Evolutionary conservation across 2,329 filamentous ascomycete genomes (phyloP).

Genomic region (Chaetomium olivaceum): DNA sequence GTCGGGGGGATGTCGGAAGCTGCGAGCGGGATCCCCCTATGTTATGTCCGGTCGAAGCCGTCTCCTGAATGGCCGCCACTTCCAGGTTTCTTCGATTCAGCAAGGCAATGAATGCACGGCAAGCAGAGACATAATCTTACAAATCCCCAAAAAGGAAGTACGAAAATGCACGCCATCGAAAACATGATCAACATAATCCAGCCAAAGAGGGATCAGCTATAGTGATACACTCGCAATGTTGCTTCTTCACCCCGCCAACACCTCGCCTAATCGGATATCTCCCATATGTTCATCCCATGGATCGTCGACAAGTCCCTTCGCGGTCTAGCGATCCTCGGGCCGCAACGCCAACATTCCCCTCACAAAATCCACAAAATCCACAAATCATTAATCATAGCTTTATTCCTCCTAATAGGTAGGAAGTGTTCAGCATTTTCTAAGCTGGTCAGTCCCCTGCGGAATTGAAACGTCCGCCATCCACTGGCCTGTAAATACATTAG

Average conservation of each 20-base stretch:
- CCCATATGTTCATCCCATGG: slow-evolving; percentile 18
- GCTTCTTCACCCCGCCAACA: background rate
- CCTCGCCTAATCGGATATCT: background rate
- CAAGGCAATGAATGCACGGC: background rate
- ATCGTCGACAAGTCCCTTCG: slow-evolving; percentile 17
- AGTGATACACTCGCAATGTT: background rate
- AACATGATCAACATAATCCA: background rate
- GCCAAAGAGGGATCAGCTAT: background rate
- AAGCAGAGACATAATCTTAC: background rate
- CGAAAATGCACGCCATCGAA: slow-evolving; percentile 3
- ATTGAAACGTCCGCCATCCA: slow-evolving; percentile 10
- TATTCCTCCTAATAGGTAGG: slow-evolving; percentile 6
- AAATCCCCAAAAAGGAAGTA: background rate
- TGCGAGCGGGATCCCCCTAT: slow-evolving; percentile 7
- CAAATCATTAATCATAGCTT: slow-evolving; percentile 16
- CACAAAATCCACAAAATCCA: slow-evolving; percentile 12
- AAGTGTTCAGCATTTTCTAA: slow-evolving; percentile 8
- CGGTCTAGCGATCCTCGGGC: slow-evolving; percentile 22
- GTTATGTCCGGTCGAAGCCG: slow-evolving; percentile 4
- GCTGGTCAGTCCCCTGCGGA: slow-evolving; percentile 2
- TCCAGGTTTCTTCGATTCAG: background rate
- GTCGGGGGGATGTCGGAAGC: background rate
- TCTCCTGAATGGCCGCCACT: background rate
- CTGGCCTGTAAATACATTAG: background rate
- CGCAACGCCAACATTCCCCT: slow-evolving; percentile 26